These are phyloP conservation scores for Biscogniauxia sp. DNA, from an alignment of 2,329 filamentous ascomycete genomes.

Conservation along the genomic window DNA sequence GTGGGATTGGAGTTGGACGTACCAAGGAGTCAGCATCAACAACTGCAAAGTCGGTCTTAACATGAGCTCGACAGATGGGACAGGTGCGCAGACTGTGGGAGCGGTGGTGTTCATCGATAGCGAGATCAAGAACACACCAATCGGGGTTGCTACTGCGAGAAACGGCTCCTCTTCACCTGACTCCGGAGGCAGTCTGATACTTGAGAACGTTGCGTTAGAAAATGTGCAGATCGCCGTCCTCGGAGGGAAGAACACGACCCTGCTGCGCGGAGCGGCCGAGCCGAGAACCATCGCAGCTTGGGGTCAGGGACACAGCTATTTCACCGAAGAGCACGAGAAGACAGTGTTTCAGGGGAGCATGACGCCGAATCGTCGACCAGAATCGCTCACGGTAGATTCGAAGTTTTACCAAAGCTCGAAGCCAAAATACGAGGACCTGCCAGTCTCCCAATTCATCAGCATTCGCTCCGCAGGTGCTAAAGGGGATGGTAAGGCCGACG, in stretches of 20 bases:
- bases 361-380: constrained; percentile 47
- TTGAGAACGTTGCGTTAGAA: constrained; percentile 47
- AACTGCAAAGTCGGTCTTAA: constrained; percentile 65
- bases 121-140: constrained; percentile 62
- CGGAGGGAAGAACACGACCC: constrained; percentile 42
- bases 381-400: constrained; percentile 49
- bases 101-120: constrained; percentile 75
- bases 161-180: constrained; percentile 31
- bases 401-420: constrained; percentile 71
- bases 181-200: constrained; percentile 41
- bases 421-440: constrained; percentile 67
- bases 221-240: constrained; percentile 42
- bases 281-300: constrained; percentile 51
- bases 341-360: constrained; percentile 45
- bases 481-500: constrained; percentile 73
- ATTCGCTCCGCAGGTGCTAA: constrained; percentile 66
- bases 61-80: constrained; percentile 48
- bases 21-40: constrained; percentile 63
- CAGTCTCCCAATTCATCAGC: constrained; percentile 61
- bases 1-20: constrained; percentile 77
- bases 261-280: constrained; percentile 53
- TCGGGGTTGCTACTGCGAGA: constrained; percentile 64
- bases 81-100: constrained; percentile 59
- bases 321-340: constrained; percentile 35
- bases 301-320: constrained; percentile 66